Conservation (phyloP, 208 protist genomes). For the Acanthamoeba lenticulata region DNA sequence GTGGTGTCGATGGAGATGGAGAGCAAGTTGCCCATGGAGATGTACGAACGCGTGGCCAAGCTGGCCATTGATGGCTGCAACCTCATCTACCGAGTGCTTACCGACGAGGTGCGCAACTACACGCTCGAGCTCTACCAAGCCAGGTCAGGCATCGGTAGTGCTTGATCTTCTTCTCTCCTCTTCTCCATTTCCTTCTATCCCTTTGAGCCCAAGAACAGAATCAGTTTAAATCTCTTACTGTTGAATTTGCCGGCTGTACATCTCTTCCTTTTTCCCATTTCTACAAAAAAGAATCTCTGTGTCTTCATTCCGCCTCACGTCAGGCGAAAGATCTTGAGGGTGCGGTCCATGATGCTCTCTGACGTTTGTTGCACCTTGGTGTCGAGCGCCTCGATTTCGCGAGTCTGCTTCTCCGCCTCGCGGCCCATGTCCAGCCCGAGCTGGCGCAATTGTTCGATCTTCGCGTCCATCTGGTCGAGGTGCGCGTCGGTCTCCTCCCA, state of each 20-base stretch:
- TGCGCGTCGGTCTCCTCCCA: constrained; percentile 6
- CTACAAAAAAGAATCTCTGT: not conserved
- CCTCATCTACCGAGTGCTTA: constrained; percentile 75
- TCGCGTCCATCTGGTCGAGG: constrained; percentile 32
- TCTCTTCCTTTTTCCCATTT: not conserved
- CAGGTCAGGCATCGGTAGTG: not conserved
- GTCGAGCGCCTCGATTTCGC: not conserved
- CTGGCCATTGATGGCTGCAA: constrained; percentile 82
- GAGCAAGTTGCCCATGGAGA: constrained; percentile 83
- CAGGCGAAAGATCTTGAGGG: constrained; percentile 28
- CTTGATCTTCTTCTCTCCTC: not conserved
- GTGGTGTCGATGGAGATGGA: constrained; percentile 85
- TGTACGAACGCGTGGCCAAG: constrained; percentile 83
- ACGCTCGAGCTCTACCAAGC: constrained; percentile 31
- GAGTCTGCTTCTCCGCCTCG: constrained; percentile 8
- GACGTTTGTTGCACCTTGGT: not conserved
- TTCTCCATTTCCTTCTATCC: not conserved
- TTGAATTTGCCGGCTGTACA: no score
- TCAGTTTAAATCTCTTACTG: no score
- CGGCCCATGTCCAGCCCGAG: not conserved
- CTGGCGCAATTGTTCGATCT: not conserved
- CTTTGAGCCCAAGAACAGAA: not conserved
- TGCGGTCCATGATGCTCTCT: not conserved
- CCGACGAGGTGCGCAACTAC: constrained; percentile 40
- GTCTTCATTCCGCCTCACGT: not conserved